phyloP scores from a whole-genome alignment of 2,329 filamentous ascomycete species.

The Penicillium sp. region DNA sequence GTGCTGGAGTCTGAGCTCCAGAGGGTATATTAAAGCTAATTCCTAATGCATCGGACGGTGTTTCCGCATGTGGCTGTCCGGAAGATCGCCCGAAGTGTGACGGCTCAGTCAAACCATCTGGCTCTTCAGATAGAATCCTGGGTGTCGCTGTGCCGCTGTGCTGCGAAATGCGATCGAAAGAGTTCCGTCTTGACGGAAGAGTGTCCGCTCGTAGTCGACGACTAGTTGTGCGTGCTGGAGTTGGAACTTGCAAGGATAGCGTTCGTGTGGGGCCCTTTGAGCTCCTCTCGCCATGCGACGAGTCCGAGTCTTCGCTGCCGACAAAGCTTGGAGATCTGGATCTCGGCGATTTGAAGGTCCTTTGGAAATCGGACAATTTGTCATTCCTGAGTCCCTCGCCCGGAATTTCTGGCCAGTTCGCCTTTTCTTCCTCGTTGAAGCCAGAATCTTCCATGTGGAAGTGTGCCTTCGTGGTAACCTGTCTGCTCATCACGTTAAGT shows the following conservation, averaged over 20 bases:
- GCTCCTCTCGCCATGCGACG: constrained; percentile 18
- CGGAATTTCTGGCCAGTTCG: constrained; percentile 59
- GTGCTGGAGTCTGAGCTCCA: not conserved
- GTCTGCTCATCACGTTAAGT: constrained; percentile 48
- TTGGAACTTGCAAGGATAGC: constrained; percentile 11
- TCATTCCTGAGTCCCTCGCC: constrained; percentile 54
- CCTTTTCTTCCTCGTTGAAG: constrained; percentile 50
- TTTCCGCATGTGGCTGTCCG: not conserved
- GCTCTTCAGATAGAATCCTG: not conserved
- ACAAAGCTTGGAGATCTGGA: constrained; percentile 18
- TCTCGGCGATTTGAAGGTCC: constrained; percentile 32
- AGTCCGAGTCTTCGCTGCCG: constrained; percentile 8
- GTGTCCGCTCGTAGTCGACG: constrained; percentile 13
- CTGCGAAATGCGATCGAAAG: not conserved
- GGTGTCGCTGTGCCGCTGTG: not conserved
- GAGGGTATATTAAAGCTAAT: not conserved
- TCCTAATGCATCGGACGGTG: not conserved
- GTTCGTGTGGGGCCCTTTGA: constrained; percentile 7
- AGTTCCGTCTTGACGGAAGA: constrained; percentile 9
- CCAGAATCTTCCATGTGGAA: constrained; percentile 53
- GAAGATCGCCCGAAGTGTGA: not conserved
- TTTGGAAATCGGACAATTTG: constrained; percentile 41
- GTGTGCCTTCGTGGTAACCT: constrained; percentile 51
- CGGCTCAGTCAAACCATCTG: not conserved
- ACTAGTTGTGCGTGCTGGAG: not conserved